Base-by-base conservation (phyloP, 2,329 filamentous ascomycete species). In the Cladosporium sp. region DNA sequence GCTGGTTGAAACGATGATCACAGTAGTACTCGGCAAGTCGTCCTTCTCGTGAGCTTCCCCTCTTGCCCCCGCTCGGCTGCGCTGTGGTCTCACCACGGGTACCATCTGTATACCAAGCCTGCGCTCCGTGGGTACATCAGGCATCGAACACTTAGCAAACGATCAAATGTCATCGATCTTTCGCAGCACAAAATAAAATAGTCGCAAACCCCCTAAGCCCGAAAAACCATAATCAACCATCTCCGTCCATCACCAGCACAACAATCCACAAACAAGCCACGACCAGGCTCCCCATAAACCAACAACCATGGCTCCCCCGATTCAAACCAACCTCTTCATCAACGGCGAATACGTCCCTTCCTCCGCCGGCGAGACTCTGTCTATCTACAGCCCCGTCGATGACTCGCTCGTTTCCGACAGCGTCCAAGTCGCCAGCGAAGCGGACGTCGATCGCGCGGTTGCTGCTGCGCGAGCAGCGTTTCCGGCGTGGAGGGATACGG, bases 401-500 rank as follows among this genome's bases (percentile, higher is more conserved):
- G 80, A 80, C 62, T 79, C 80, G 2, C 71, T 85, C 11, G 78
- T 87, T 1, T 79, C 82, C n/a, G 77, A 84, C 66, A 79, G 84
- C 52, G 79, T 86, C 21, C 71, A 72, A 41, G 68, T 72, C 52
- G 86, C 85, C 41, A 86, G 87, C 3, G 80, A 85, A 55, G 76
- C 80, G 4, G 82, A 88, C 70, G 84, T 85, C 59, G 78, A 81
- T 11, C 81, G 85, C 67, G 88, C 88, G 24, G 78, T 84, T n/a
- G 78, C 79, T 8, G 85, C 88, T 21, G 90, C 91, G 0, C 81
- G 87, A 26, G 81, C 82, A 21, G 91, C 91, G 1, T 89, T 91
- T 76, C 84, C 83, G 47, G 78, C 82, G 65, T 96, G 92, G 92
- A 83, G 84, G 47, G 85, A 84, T 69, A 86, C 85, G 2, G 86